Evolutionary conservation across 176 grass and related monocot genomes (phyloP).

Genomic region (Triticum turgidum): DNA sequence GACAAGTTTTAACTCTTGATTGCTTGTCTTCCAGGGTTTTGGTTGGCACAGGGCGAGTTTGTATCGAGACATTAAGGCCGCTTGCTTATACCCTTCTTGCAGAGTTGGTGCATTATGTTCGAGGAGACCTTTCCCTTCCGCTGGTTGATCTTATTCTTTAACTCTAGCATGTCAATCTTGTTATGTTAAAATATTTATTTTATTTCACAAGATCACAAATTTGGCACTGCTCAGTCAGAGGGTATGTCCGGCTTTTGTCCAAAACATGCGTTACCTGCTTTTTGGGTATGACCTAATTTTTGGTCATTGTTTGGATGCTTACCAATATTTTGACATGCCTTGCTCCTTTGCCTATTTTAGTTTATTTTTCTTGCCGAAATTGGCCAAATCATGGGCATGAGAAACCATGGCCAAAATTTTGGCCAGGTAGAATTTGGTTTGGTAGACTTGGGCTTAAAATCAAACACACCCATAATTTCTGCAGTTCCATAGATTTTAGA

Average conservation of each 20-base stretch:
- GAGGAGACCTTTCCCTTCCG: slow-evolving; percentile 67
- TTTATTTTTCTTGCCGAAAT: not conserved
- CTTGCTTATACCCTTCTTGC: slow-evolving; percentile 97
- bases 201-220: not conserved
- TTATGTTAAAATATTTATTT: not conserved
- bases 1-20: slow-evolving; percentile 21
- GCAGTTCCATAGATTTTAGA: not conserved
- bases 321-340: not conserved
- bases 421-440: not conserved
- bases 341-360: not conserved
- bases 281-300: not conserved
- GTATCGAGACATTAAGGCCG: slow-evolving; percentile 88
- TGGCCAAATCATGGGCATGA: not conserved
- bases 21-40: slow-evolving; percentile 71
- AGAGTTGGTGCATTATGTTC: slow-evolving; percentile 98
- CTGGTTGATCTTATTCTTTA: slow-evolving; percentile 52
- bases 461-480: not conserved
- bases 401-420: not conserved
- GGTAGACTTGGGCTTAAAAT: not conserved
- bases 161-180: not conserved
- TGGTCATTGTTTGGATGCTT: not conserved
- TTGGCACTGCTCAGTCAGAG: not conserved
- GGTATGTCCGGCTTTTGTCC: not conserved
- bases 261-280: not conserved
- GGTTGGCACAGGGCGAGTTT: slow-evolving; percentile 92